These are phyloP conservation scores for Fusarium penzigii DNA, from an alignment of 2,329 filamentous ascomycete species.

Conservation along the genomic window DNA sequence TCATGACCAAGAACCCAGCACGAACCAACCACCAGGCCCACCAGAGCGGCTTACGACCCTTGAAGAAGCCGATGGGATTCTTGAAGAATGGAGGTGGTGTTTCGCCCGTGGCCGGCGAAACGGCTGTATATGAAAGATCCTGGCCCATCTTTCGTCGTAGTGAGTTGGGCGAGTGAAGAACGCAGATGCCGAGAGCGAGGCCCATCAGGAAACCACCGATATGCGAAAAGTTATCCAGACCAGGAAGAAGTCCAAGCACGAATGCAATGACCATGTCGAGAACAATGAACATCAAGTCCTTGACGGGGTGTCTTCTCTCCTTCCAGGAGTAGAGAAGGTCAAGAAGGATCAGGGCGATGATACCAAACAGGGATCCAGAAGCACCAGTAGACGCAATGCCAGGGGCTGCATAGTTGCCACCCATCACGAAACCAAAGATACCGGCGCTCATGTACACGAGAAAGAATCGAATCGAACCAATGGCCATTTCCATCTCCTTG, in stretches of 20 bases:
- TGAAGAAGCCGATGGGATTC: conserved; percentile 78
- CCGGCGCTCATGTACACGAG: conserved; percentile 88
- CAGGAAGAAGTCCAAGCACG: conserved; percentile 86
- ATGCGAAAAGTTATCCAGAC: conserved; percentile 95
- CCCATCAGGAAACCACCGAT: conserved; percentile 97
- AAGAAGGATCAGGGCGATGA: conserved; percentile 84
- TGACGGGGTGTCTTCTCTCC: conserved; percentile 72
- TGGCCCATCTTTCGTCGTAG: conserved; percentile 73
- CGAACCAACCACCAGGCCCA: conserved; percentile 97
- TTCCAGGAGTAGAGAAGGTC: conserved; percentile 94
- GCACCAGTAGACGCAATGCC: conserved; percentile 84
- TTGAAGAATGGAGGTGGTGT: conserved; percentile 58
- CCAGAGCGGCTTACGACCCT: conserved; percentile 89
- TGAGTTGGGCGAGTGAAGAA: conserved; percentile 84
- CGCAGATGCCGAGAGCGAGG: conserved; percentile 78
- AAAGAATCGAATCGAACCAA: conserved; percentile 84
- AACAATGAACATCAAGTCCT: conserved; percentile 84
- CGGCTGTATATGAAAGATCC: conserved; percentile 70
- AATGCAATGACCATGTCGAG: conserved; percentile 88
- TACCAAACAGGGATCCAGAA: conserved; percentile 87
- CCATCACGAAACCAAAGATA: conserved; percentile 94
- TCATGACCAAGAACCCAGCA: conserved; percentile 73
- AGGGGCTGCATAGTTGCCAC: conserved; percentile 86
- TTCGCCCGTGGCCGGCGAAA: conserved; percentile 52
- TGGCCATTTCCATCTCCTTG: conserved; percentile 87